Conservation (phyloP, 768 basidiomycete species). For the Roridomyces roridus region DNA sequence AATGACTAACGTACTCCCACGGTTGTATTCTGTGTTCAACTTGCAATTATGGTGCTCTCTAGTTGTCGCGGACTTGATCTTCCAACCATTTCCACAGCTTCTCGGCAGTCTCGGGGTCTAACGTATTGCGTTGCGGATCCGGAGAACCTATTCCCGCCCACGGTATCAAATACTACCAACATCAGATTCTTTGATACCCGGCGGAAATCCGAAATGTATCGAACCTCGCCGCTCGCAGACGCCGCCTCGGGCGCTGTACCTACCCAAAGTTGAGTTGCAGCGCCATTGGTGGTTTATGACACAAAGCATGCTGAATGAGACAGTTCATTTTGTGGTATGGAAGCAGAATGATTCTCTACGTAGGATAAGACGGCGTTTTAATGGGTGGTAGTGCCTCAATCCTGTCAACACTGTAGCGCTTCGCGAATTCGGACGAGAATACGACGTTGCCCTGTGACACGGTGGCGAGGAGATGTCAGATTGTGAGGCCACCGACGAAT, state of each 20-base stretch:
- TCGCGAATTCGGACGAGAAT: not conserved
- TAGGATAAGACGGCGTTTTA: not conserved
- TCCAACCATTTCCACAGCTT: no score
- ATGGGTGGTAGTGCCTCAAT: not conserved
- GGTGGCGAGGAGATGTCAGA: not conserved
- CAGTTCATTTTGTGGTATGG: not conserved
- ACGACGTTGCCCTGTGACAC: not conserved
- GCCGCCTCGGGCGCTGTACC: no score
- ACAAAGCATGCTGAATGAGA: not conserved
- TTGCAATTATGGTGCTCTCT: no score
- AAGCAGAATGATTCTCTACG: not conserved
- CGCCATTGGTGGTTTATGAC: not conserved
- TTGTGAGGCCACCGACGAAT: not conserved
- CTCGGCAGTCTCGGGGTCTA: no score
- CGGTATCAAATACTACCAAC: no score
- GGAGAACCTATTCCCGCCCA: no score
- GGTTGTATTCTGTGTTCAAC: no score
- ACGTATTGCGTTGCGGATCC: no score
- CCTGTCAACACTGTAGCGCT: not conserved
- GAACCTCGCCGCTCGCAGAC: constrained; percentile 5
- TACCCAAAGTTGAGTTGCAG: constrained; percentile 4
- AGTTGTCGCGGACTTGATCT: no score
- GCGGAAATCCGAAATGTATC: not conserved
- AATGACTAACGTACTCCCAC: no score
- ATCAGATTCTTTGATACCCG: no score